These are phyloP conservation scores for Zygosaccharomyces sapae DNA, from an alignment of 1,139 yeast genomes.

Conservation along the genomic window DNA sequence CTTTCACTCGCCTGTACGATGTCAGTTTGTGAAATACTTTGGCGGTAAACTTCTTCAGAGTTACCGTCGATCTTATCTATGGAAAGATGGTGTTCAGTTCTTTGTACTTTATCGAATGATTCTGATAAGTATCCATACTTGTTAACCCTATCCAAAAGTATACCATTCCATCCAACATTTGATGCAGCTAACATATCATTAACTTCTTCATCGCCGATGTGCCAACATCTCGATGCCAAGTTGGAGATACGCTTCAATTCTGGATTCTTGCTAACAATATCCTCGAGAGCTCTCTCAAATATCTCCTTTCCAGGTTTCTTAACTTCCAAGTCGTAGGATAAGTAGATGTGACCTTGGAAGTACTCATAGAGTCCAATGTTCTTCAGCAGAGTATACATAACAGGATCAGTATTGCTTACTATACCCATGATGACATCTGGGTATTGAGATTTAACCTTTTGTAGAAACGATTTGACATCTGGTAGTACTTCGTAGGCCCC, in stretches of 20 bases:
- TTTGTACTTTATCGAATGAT: slow-evolving; percentile 5
- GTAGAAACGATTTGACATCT: slow-evolving; percentile 51
- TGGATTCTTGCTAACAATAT: slow-evolving; percentile 25
- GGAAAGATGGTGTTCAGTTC: slow-evolving; percentile 23
- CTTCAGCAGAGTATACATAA: slow-evolving; percentile 44
- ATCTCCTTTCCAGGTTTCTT: slow-evolving; percentile 52
- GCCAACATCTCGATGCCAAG: slow-evolving; percentile 47
- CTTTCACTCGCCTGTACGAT: slow-evolving; percentile 22
- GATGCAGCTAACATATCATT: slow-evolving; percentile 53
- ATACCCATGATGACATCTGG: slow-evolving; percentile 42
- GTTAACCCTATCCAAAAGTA: slow-evolving; percentile 47
- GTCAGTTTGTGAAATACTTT: slow-evolving; percentile 19
- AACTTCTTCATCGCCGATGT: slow-evolving; percentile 57
- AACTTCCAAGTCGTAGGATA: slow-evolving; percentile 54
- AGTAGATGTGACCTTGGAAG: slow-evolving; percentile 41
- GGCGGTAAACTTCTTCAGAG: slow-evolving; percentile 20
- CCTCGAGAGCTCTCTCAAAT: slow-evolving; percentile 42
- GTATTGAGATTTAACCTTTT: slow-evolving; percentile 35
- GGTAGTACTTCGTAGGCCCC: slow-evolving; percentile 52
- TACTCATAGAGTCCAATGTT: slow-evolving; percentile 43
- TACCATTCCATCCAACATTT: slow-evolving; percentile 59
- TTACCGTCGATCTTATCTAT: slow-evolving; percentile 29
- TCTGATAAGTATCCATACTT: slow-evolving; percentile 26
- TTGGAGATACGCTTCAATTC: slow-evolving; percentile 2
- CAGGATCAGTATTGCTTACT: slow-evolving; percentile 59